A percentile compares a stretch with the other conserved stretches of the same genome.
Evolutionary conservation across 441 rosid species (phyloP).

Genomic region (Theobroma grandiflorum): DNA sequence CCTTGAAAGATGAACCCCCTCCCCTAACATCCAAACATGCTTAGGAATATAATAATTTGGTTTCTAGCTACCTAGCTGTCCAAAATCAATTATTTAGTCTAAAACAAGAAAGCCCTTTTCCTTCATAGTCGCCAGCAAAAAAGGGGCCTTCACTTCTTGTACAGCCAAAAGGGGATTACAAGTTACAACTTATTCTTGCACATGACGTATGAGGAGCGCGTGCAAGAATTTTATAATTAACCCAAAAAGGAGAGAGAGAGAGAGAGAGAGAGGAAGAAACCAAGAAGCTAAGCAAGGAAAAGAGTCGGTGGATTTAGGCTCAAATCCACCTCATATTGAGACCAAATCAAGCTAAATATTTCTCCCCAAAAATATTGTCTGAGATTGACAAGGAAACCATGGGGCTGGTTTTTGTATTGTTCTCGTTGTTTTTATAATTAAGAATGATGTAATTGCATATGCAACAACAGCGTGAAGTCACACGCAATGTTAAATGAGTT

Average conservation of each 20-base stretch:
- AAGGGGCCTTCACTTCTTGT: neutral
- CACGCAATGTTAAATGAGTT: neutral
- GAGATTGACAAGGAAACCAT: constrained; percentile 16
- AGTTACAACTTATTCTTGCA: constrained; percentile 40
- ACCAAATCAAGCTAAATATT: constrained; percentile 3
- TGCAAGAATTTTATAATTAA: constrained; percentile 12
- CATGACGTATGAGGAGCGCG: constrained; percentile 28
- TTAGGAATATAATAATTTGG: constrained; percentile 14
- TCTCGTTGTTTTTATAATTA: neutral
- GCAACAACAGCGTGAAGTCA: neutral
- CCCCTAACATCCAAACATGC: neutral
- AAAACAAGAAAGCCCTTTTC: neutral
- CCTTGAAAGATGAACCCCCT: neutral
- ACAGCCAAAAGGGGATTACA: constrained; percentile 27
- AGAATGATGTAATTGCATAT: constrained; percentile 22
- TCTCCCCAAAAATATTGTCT: neutral
- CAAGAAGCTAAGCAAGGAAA: constrained; percentile 19
- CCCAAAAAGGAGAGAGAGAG: neutral
- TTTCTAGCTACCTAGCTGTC: neutral
- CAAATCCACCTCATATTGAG: constrained; percentile 8
- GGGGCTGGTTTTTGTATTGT: constrained; percentile 14
- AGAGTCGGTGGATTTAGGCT: constrained; percentile 35
- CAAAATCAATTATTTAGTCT: constrained; percentile 1
- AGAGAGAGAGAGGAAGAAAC: constrained; percentile 28
- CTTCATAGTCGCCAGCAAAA: constrained; percentile 7